Evolutionary conservation across 306 rosid genomes (phyloP).

Genomic region (Heteromeles arbutifolia): DNA sequence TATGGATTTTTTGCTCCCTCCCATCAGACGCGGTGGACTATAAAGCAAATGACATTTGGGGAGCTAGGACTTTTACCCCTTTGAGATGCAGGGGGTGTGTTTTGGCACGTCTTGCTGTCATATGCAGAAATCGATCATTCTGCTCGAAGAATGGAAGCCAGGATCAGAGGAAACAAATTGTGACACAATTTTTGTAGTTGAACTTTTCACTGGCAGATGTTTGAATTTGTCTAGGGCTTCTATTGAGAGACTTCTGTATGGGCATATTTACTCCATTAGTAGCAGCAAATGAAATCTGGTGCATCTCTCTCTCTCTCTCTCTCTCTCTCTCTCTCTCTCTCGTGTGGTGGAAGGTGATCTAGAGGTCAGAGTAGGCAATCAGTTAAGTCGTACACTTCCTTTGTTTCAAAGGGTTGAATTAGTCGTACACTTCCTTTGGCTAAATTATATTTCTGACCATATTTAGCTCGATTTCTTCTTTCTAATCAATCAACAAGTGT

Average conservation of each 20-base stretch:
- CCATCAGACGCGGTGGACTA: background rate
- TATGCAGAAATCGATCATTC: background rate
- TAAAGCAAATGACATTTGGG: slow-evolving; percentile 8
- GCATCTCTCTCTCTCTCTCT: background rate
- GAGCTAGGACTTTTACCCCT: background rate
- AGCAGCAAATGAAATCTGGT: slow-evolving; percentile 15
- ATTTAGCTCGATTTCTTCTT: too few relatives aligned
- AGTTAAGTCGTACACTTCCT: background rate
- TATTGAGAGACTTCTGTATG: slow-evolving; percentile 23
- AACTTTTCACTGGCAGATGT: slow-evolving; percentile 16
- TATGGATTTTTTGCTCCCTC: background rate
- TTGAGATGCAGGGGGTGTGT: slow-evolving; percentile 11
- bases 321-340: too few relatives aligned
- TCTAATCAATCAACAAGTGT: too few relatives aligned
- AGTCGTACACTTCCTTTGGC: too few relatives aligned
- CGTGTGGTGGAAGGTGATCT: too few relatives aligned
- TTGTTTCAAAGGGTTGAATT: background rate
- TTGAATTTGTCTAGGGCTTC: slow-evolving; percentile 32
- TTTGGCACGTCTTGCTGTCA: slow-evolving; percentile 10
- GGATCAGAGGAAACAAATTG: slow-evolving; percentile 7
- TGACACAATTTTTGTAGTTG: slow-evolving; percentile 21
- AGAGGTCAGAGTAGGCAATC: too few relatives aligned
- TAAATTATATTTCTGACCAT: too few relatives aligned
- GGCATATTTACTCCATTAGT: slow-evolving; percentile 29
- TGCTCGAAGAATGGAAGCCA: background rate